Conservation (phyloP, 768 basidiomycete genomes). For the Suillus discolor region DNA sequence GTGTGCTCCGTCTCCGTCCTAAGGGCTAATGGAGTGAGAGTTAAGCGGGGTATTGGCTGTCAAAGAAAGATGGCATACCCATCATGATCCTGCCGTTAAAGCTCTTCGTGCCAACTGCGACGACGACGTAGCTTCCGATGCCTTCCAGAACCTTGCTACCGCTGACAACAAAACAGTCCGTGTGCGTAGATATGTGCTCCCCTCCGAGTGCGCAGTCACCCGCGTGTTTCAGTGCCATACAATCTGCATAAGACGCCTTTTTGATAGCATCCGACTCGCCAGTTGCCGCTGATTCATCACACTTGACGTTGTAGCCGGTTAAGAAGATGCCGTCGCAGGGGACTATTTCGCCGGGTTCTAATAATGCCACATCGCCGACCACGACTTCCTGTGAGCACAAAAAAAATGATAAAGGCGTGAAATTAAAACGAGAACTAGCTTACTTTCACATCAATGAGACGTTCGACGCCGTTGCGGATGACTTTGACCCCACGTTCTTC, state of each 20-base stretch:
- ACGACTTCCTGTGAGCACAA: conserved; percentile 68
- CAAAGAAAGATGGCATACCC: conserved; percentile 52
- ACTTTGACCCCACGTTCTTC: conserved; percentile 91
- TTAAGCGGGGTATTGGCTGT: neutral
- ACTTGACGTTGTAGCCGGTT: conserved; percentile 88
- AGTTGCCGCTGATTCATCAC: conserved; percentile 95
- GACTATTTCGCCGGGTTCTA: conserved; percentile 95
- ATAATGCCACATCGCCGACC: conserved; percentile 88
- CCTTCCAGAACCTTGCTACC: conserved; percentile 96
- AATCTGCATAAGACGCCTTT: conserved; percentile 80
- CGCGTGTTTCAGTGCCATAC: conserved; percentile 52
- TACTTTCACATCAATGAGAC: conserved; percentile 81
- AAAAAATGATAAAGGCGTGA: conserved; percentile 5
- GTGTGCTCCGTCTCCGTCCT: conserved; percentile 87
- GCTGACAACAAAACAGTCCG: conserved; percentile 89
- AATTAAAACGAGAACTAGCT: neutral
- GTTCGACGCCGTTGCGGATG: conserved; percentile 71
- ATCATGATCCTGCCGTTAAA: conserved; percentile 99
- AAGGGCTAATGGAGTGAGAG: conserved; percentile 55
- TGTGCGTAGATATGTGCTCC: conserved; percentile 47
- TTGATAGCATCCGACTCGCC: conserved; percentile 96
- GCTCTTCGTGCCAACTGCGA: conserved; percentile 88
- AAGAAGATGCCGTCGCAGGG: conserved; percentile 97
- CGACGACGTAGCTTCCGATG: conserved; percentile 89
- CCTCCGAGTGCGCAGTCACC: conserved; percentile 27